A percentile compares a stretch with the other conserved stretches of the same genome.
These are phyloP conservation scores for Botrytis elliptica DNA, from an alignment of 2,329 filamentous ascomycete genomes.

Conservation along the genomic window DNA sequence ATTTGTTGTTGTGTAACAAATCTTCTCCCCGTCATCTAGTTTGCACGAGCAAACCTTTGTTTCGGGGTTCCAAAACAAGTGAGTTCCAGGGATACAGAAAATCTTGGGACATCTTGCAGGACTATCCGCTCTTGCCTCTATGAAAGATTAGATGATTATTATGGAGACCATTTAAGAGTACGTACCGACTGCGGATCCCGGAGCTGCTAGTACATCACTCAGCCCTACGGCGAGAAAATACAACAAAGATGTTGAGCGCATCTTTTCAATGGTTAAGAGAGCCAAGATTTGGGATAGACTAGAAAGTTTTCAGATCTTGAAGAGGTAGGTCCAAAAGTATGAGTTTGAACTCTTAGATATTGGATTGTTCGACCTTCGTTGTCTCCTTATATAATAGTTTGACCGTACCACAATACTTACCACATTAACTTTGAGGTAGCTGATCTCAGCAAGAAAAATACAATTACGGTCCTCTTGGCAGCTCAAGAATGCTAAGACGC, in stretches of 20 bases:
- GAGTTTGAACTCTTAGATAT: neutral
- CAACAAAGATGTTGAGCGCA: conserved; percentile 12
- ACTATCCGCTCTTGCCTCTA: conserved; percentile 19
- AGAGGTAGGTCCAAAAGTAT: neutral
- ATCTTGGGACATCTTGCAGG: conserved; percentile 24
- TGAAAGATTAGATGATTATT: neutral
- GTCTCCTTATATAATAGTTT: neutral
- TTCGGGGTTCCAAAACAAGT: conserved; percentile 22
- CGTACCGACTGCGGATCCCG: conserved; percentile 5
- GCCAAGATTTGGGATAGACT: neutral
- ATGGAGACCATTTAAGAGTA: neutral
- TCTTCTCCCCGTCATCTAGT: conserved; percentile 15
- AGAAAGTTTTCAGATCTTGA: neutral
- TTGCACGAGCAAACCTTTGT: conserved; percentile 22
- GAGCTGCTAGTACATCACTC: conserved; percentile 13
- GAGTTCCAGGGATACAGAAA: conserved; percentile 20
- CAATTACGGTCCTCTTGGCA: conserved; percentile 12
- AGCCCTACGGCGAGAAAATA: conserved; percentile 14
- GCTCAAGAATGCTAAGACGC: conserved; percentile 11
- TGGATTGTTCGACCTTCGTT: neutral
- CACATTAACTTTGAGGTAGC: neutral
- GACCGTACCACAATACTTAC: neutral
- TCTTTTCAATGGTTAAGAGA: neutral
- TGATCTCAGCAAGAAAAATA: conserved; percentile 15
- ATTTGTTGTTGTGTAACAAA: conserved; percentile 19